Conservation (phyloP, 129 eudicot genomes). For the Ambrosia artemisiifolia region DNA sequence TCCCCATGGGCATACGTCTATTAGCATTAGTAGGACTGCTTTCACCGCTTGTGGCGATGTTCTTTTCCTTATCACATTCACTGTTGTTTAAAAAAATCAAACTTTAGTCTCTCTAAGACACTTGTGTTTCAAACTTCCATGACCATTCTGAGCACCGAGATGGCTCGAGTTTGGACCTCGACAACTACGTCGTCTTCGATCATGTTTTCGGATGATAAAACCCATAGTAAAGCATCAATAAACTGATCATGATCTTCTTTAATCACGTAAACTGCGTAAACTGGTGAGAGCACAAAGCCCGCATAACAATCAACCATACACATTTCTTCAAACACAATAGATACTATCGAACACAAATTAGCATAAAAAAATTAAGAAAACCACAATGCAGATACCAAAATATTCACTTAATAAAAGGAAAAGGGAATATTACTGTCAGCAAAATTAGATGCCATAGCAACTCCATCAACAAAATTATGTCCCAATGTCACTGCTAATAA, state of each 20-base stretch:
- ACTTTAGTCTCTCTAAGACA: slow-evolving; percentile 37
- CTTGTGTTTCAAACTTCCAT: slow-evolving; percentile 31
- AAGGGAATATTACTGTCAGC: slow-evolving; percentile 57
- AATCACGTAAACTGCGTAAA: no score
- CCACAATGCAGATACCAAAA: background rate
- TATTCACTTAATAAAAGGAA: slow-evolving; percentile 6
- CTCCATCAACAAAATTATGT: slow-evolving; percentile 23
- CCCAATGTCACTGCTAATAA: slow-evolving; percentile 28
- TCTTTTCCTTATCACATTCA: slow-evolving; percentile 24
- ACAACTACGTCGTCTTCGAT: slow-evolving; percentile 5
- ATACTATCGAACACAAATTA: no score
- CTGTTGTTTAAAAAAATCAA: slow-evolving; percentile 38
- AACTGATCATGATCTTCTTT: slow-evolving; percentile 35
- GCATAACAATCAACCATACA: no score
- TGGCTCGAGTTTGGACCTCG: slow-evolving; percentile 32
- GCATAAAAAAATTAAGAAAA: background rate
- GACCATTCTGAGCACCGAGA: slow-evolving; percentile 30
- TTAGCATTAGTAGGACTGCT: slow-evolving; percentile 39
- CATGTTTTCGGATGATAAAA: slow-evolving; percentile 19
- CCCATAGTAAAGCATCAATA: slow-evolving; percentile 46
- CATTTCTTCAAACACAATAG: no score
- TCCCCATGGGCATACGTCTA: slow-evolving; percentile 55
- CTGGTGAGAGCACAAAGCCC: no score
- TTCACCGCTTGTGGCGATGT: slow-evolving; percentile 41
- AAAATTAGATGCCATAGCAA: slow-evolving; percentile 58